A percentile compares a stretch with the other conserved stretches of the same genome.
phyloP scores from a whole-genome alignment of 306 rosid genomes.

The Cucurbita moschata region DNA sequence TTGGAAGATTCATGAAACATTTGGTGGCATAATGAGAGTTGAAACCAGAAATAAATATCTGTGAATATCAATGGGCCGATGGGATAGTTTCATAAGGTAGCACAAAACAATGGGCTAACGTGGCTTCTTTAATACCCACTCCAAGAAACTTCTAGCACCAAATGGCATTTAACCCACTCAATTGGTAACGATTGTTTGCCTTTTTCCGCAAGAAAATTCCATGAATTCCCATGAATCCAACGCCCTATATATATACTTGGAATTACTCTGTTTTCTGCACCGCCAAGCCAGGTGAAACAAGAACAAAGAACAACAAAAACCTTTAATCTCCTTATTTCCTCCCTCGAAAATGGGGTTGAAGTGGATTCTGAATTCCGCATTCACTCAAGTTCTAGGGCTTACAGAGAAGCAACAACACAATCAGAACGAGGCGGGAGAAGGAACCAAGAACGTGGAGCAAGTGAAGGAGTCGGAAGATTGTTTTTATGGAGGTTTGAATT shows the following conservation, averaged over 20 bases:
- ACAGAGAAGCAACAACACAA: not conserved
- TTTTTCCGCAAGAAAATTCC: not conserved
- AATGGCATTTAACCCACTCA: not conserved
- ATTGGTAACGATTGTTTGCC: not conserved
- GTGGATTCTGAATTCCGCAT: slow-evolving; percentile 3
- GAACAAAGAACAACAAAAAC: not conserved
- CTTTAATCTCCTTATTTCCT: not conserved
- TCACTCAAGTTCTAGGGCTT: not conserved
- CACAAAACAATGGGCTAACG: slow-evolving; percentile 1
- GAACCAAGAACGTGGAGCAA: not conserved
- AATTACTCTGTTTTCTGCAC: not conserved
- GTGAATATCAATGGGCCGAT: not conserved
- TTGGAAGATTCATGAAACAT: not conserved
- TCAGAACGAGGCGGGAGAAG: not conserved
- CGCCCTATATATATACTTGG: not conserved
- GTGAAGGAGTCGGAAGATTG: not conserved
- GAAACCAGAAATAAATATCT: not conserved
- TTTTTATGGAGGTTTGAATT: not conserved
- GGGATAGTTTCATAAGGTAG: not conserved
- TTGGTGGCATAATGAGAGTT: not conserved
- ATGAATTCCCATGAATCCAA: not conserved
- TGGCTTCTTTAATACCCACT: not conserved
- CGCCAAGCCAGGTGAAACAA: not conserved
- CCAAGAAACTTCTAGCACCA: not conserved
- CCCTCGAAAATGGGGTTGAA: not conserved